phyloP scores from a whole-genome alignment of 371 early-diverging fungal species.

The Blakeslea trispora region DNA sequence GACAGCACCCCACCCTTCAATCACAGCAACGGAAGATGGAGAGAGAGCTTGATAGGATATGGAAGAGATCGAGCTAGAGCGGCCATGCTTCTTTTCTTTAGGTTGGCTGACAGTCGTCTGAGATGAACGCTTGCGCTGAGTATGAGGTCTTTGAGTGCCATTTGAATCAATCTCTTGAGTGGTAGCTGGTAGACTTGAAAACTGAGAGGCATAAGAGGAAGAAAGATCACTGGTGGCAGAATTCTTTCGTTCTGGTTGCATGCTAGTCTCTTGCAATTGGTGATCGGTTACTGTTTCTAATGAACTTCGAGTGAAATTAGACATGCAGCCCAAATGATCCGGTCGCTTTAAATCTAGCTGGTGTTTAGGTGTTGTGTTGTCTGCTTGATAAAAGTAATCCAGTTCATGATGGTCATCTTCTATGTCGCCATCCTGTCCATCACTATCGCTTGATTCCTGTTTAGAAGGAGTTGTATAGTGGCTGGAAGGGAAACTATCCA shows the following conservation, averaged over 20 bases:
- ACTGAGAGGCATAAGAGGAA: slow-evolving; percentile 19
- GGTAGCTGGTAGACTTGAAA: slow-evolving; percentile 11
- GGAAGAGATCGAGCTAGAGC: background rate
- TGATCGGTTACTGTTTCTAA: slow-evolving; percentile 38
- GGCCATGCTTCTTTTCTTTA: slow-evolving; percentile 2
- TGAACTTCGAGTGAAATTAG: slow-evolving; percentile 35
- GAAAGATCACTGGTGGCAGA: background rate
- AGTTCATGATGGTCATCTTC: slow-evolving; percentile 8
- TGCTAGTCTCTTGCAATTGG: background rate
- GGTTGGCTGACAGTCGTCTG: slow-evolving; percentile 5
- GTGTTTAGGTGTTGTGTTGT: slow-evolving; percentile 14
- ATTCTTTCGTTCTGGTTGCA: background rate
- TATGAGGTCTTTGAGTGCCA: background rate
- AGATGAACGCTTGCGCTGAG: slow-evolving; percentile 4
- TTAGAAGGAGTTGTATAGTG: too few relatives aligned
- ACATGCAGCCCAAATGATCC: slow-evolving; percentile 28
- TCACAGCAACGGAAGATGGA: slow-evolving; percentile 34
- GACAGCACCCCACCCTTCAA: slow-evolving; percentile 38
- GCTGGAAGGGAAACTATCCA: too few relatives aligned
- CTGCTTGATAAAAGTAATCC: slow-evolving; percentile 1
- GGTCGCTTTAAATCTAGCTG: slow-evolving; percentile 13
- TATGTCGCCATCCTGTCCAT: slow-evolving; percentile 6
- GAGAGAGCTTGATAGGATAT: slow-evolving; percentile 18
- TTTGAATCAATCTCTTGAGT: background rate
- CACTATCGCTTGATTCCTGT: background rate